Evolutionary conservation across 176 grass and related monocot species (phyloP).

Genomic region (Cocos nucifera): DNA sequence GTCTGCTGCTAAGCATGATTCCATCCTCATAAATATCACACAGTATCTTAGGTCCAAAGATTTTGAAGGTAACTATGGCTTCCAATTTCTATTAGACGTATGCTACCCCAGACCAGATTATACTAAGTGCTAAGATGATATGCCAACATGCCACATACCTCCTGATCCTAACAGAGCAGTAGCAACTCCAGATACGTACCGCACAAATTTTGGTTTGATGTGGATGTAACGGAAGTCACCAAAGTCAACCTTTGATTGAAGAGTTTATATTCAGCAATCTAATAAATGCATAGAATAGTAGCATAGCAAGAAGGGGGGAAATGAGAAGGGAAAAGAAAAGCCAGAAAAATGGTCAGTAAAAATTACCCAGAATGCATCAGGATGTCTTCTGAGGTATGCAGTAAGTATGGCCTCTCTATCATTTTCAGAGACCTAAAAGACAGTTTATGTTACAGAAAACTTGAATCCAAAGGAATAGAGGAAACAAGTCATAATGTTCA

Average conservation of each 20-base stretch:
- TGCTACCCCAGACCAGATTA: too few relatives aligned
- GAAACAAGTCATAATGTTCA: too few relatives aligned
- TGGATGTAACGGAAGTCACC: slow-evolving; percentile 79
- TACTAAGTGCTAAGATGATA: background rate
- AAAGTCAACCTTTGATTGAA: slow-evolving; percentile 77
- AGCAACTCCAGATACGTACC: slow-evolving; percentile 79
- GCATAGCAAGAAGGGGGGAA: too few relatives aligned
- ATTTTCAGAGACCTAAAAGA: slow-evolving; percentile 47
- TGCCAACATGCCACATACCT: slow-evolving; percentile 36
- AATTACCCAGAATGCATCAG: slow-evolving; percentile 85
- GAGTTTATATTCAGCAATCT: background rate
- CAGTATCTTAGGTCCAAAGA: too few relatives aligned
- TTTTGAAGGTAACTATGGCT: too few relatives aligned
- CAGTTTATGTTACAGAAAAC: background rate
- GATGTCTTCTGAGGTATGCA: slow-evolving; percentile 75
- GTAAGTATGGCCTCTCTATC: slow-evolving; percentile 48
- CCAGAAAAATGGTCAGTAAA: background rate
- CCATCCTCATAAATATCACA: too few relatives aligned
- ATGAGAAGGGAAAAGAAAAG: background rate
- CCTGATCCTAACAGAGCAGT: slow-evolving; percentile 84
- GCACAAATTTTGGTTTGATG: slow-evolving; percentile 73
- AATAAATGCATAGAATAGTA: too few relatives aligned
- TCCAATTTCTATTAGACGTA: too few relatives aligned
- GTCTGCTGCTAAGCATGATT: too few relatives aligned
- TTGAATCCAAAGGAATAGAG: background rate